phyloP scores from a whole-genome alignment of 768 basidiomycete species.

The Crepidotus variabilis region DNA sequence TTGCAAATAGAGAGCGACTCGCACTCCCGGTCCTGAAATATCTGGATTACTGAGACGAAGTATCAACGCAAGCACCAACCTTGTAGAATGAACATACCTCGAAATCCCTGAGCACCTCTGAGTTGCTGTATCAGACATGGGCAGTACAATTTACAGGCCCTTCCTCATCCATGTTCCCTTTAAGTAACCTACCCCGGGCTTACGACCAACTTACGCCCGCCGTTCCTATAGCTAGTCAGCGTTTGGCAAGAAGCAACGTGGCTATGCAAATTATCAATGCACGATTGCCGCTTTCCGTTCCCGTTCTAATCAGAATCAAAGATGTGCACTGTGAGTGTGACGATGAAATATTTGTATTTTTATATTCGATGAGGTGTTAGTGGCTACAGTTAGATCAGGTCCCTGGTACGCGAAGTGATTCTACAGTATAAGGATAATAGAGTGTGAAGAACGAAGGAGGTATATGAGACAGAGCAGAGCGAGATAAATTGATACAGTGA shows the following conservation, averaged over 20 bases:
- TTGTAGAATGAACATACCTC: constrained; percentile 3
- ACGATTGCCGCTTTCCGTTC: too few relatives aligned
- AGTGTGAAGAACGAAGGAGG: constrained; percentile 7
- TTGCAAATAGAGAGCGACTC: constrained; percentile 21
- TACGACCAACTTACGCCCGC: too few relatives aligned
- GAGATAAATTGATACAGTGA: constrained; percentile 12
- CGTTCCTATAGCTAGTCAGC: too few relatives aligned
- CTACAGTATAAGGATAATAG: constrained; percentile 10
- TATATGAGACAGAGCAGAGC: constrained; percentile 1
- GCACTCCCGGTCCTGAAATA: constrained; percentile 23
- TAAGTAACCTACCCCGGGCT: too few relatives aligned
- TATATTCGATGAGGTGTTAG: not conserved
- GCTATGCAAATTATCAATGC: too few relatives aligned
- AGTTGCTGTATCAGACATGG: not conserved
- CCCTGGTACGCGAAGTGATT: constrained; percentile 2
- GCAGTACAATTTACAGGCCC: not conserved
- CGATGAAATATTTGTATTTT: not conserved
- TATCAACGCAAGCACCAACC: not conserved
- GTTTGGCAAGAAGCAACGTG: too few relatives aligned
- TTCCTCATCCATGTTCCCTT: not conserved
- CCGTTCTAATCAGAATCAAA: too few relatives aligned
- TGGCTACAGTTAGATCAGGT: not conserved
- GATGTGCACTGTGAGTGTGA: too few relatives aligned
- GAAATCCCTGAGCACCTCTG: constrained; percentile 6
- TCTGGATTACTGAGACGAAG: constrained; percentile 15